A percentile compares a stretch with the other conserved stretches of the same genome.
Conservation (phyloP, 2,329 filamentous ascomycete genomes). For the Aureobasidium zeae region DNA sequence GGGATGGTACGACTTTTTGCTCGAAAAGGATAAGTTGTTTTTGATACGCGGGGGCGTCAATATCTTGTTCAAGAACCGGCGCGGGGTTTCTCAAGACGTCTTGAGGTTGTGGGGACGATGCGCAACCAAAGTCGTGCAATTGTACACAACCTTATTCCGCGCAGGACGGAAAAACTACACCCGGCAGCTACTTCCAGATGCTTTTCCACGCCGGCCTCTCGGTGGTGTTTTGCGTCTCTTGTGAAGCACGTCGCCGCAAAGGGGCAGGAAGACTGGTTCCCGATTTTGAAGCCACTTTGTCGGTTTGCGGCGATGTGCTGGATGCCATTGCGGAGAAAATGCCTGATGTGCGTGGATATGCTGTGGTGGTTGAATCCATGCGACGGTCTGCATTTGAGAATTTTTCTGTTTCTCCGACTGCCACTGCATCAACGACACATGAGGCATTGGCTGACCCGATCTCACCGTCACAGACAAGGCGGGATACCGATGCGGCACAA, state of each 20-base stretch:
- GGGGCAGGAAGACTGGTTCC: not conserved
- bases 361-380: constrained; percentile 1
- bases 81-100: constrained; percentile 24
- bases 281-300: not conserved
- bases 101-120: constrained; percentile 18
- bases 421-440: too few relatives aligned
- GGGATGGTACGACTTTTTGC: constrained; percentile 39
- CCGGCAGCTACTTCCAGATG: constrained; percentile 41
- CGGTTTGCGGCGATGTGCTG: not conserved
- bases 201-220: constrained; percentile 38
- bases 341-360: constrained; percentile 1
- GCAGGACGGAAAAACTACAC: constrained; percentile 35
- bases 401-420: constrained; percentile 1
- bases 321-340: constrained; percentile 1
- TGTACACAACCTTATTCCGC: constrained; percentile 32
- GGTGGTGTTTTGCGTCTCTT: constrained; percentile 1
- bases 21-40: constrained; percentile 34
- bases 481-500: not conserved
- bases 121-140: constrained; percentile 31
- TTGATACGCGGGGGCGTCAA: constrained; percentile 36
- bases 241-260: not conserved
- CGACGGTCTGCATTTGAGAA: not conserved
- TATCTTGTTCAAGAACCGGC: constrained; percentile 22
- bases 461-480: not conserved
- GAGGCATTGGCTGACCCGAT: not conserved